These are phyloP conservation scores for Fragilaria radians DNA, from an alignment of 108 stramenopile species.

Conservation along the genomic window DNA sequence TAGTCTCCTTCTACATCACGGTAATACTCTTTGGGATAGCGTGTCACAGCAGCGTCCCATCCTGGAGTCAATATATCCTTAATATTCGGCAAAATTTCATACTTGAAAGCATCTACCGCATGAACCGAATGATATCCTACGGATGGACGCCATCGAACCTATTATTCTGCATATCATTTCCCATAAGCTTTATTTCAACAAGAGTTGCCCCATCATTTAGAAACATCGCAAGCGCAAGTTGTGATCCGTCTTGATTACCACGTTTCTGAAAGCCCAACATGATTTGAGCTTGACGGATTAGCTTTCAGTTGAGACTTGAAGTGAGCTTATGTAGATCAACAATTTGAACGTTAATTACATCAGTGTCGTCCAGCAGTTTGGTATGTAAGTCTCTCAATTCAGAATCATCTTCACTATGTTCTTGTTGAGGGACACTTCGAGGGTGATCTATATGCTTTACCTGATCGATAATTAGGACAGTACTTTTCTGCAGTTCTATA, in stretches of 20 bases:
- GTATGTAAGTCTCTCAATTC: background rate
- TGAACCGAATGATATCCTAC: too few species aligned
- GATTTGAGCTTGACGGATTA: background rate
- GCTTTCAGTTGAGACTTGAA: background rate
- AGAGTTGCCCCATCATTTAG: background rate
- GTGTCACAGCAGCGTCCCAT: background rate
- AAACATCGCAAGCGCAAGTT: background rate
- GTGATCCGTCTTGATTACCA: background rate
- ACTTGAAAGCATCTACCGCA: too few species aligned
- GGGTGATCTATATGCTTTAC: slow-evolving; percentile 36
- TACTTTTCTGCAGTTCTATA: background rate
- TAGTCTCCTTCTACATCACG: too few species aligned
- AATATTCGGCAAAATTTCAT: background rate
- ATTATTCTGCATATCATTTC: background rate
- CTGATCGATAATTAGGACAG: slow-evolving; percentile 32
- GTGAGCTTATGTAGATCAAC: background rate
- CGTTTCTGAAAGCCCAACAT: background rate
- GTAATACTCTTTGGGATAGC: background rate
- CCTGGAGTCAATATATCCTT: background rate
- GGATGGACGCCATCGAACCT: background rate
- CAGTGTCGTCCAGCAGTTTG: background rate
- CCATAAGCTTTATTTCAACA: background rate
- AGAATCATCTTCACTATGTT: background rate
- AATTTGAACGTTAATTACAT: background rate
- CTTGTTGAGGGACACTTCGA: slow-evolving; percentile 8